phyloP scores from a whole-genome alignment of 495 filamentous ascomycete species.

The Podospora conica region DNA sequence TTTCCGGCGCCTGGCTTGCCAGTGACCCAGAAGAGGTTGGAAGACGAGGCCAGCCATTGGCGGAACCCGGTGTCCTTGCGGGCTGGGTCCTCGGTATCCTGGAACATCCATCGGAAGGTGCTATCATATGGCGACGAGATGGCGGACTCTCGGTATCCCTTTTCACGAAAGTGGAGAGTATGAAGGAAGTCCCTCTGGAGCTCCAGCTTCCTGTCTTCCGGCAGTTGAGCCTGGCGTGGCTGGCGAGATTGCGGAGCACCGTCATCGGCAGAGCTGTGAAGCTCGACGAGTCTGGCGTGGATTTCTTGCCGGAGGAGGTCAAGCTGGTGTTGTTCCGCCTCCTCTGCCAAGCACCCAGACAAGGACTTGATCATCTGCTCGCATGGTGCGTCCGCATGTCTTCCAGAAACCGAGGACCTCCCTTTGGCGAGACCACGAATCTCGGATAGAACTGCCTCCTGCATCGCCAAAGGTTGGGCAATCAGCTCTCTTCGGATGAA shows the following conservation, averaged over 20 bases:
- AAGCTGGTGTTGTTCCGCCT: neutral
- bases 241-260: neutral
- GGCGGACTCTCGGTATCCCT: neutral
- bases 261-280: neutral
- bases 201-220: neutral
- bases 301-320: neutral
- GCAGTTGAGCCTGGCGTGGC: neutral
- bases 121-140: conserved; percentile 1
- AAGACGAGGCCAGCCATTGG: neutral
- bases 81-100: neutral
- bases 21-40: conserved; percentile 3
- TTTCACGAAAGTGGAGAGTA: conserved; percentile 1
- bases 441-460: neutral
- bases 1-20: conserved; percentile 1
- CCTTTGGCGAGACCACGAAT: neutral
- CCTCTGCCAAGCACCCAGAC: neutral
- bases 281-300: neutral
- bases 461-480: neutral
- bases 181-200: neutral
- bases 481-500: neutral
- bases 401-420: neutral
- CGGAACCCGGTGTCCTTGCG: neutral
- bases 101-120: neutral
- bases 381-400: neutral
- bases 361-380: neutral